Evolutionary conservation across 495 filamentous ascomycete species (phyloP).

Genomic region (Sordaria brevicollis): DNA sequence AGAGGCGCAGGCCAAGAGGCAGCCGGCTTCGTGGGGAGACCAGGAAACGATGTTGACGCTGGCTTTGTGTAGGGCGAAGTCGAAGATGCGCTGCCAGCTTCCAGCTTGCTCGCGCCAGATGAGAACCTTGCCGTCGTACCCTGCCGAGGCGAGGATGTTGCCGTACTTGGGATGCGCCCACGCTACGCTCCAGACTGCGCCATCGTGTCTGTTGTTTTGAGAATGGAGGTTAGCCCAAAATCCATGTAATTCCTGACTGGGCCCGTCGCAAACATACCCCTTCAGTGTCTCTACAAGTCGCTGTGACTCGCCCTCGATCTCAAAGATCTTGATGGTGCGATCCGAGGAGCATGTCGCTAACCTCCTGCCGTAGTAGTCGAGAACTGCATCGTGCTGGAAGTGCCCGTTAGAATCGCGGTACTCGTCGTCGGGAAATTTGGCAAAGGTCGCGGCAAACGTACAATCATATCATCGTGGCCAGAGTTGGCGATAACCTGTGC

Average conservation of each 20-base stretch:
- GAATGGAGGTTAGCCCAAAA: constrained; percentile 8
- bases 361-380: constrained; percentile 96
- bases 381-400: constrained; percentile 82
- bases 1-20: constrained; percentile 86
- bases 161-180: constrained; percentile 99
- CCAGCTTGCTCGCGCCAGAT: constrained; percentile 88
- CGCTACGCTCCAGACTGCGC: constrained; percentile 91
- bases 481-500: constrained; percentile 28
- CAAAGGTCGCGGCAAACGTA: constrained; percentile 40
- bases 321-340: constrained; percentile 98
- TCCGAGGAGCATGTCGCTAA: constrained; percentile 97
- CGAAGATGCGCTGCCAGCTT: constrained; percentile 74
- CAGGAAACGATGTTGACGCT: constrained; percentile 93
- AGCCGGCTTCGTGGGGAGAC: constrained; percentile 94
- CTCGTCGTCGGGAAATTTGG: neutral
- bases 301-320: constrained; percentile 91
- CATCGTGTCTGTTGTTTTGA: constrained; percentile 61
- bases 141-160: constrained; percentile 88
- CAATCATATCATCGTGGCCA: constrained; percentile 98
- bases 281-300: constrained; percentile 85
- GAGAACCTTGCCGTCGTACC: constrained; percentile 94
- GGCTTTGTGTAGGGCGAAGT: constrained; percentile 83
- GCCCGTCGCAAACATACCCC: constrained; percentile 48
- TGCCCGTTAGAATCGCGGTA: neutral
- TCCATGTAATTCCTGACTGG: neutral